These are phyloP conservation scores for Adansonia digitata DNA, from an alignment of 345 rosid genomes.

Conservation along the genomic window DNA sequence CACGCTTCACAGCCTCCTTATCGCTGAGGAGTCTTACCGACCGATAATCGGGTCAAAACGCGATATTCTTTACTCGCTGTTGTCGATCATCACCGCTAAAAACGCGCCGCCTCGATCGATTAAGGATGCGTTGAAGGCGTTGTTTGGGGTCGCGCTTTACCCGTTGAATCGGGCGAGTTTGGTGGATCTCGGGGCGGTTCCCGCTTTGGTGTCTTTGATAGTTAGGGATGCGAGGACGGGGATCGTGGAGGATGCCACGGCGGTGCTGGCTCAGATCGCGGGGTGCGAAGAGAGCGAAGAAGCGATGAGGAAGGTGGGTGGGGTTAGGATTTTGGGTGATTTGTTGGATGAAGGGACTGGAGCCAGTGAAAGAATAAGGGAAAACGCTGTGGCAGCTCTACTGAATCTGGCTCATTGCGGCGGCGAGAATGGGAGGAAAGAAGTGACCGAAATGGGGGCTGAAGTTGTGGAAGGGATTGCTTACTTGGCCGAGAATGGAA, in stretches of 20 bases:
- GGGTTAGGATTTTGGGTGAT: conserved; percentile 57
- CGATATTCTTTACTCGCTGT: conserved; percentile 67
- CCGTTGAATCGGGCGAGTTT: conserved; percentile 61
- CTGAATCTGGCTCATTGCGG: conserved; percentile 68
- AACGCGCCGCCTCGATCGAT: conserved; percentile 67
- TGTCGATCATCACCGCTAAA: conserved; percentile 48
- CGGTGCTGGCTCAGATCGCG: conserved; percentile 83
- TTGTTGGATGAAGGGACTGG: conserved; percentile 72
- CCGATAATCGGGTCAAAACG: conserved; percentile 86
- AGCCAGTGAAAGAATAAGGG: conserved; percentile 59
- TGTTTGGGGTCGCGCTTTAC: conserved; percentile 63
- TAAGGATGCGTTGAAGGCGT: conserved; percentile 79
- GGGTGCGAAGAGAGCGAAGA: conserved; percentile 84
- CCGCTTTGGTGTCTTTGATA: conserved; percentile 57
- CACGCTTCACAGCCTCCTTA: conserved; percentile 64
- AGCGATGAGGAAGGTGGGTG: conserved; percentile 52
- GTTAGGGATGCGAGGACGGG: conserved; percentile 73
- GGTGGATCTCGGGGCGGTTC: conserved; percentile 60
- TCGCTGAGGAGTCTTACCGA: conserved; percentile 77
- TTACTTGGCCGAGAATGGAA: conserved; percentile 56
- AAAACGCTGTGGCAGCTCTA: conserved; percentile 71
- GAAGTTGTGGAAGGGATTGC: conserved; percentile 56
- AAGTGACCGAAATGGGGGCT: conserved; percentile 38
- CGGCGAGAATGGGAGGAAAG: conserved; percentile 40
- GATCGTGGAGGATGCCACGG: conserved; percentile 86